Base-by-base conservation (phyloP, 306 rosid genomes). In the Glycine soja region DNA sequence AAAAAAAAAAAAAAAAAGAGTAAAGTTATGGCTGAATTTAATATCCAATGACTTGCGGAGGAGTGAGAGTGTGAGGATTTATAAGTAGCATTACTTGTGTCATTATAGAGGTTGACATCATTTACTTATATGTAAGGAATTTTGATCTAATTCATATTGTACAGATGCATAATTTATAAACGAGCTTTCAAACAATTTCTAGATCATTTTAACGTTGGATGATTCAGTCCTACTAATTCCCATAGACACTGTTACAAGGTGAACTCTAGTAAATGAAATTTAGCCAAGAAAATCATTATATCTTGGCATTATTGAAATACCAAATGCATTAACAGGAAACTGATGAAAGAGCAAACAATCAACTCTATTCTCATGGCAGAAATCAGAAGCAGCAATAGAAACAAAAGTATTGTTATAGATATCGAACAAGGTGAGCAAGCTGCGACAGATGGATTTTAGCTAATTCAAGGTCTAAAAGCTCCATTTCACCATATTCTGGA, bases 41-140 rank as follows among this genome's bases (percentile, higher is more conserved):
- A 9, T 62, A 76, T 62, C 61, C 61, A 62, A 62, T 62, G 50
- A 76, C 80, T 47, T 40, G 50, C 34, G 51, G 63, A 48, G 62
- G 50, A 16, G 40, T 4, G 72, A 4, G 53, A 11, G 72, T 3
- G 52, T 8, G 46, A 63, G 68, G 18, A 61, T 10, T 61, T 67
- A 47, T 42, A 38, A 38, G 30, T 40, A 64, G 30, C 30, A 4
- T 67, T 42, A 42, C 32, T 42, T 67, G 13, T 42, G 38, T 10
- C 38, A 15, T 45, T 16, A 64, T 45, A 64, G 57, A 52, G 75
- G 47, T n/a, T 34, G 59, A 66, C 59, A 75, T 62, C 45, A 54
- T 63, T 64, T 36, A 52, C 57, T 63, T 30, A 24, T 24, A 24
- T 24, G 54, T 15, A 67, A 74, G 24, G 70, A 69, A 74, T 59